Evolutionary conservation across 306 rosid species (phyloP).

Genomic region (Clitoria ternatea): DNA sequence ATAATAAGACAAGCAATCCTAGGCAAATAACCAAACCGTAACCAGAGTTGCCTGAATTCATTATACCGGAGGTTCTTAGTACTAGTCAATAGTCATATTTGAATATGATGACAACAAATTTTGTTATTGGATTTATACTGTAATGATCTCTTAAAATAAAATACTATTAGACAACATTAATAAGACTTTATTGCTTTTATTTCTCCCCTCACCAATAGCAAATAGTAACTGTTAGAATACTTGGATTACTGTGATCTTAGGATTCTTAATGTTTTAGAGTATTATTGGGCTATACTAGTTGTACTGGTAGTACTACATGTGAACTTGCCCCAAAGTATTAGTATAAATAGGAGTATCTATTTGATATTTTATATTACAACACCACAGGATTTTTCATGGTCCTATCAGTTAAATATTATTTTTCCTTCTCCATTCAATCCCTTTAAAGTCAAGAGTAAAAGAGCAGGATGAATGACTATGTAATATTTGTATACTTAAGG

Average conservation of each 20-base stretch:
- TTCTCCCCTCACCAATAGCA: slow-evolving; percentile 8
- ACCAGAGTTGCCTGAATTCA: not conserved
- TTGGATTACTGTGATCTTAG: not conserved
- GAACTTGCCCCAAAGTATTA: not conserved
- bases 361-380: not conserved
- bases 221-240: not conserved
- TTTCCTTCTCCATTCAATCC: not conserved
- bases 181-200: not conserved
- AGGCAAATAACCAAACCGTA: not conserved
- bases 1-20: slow-evolving; percentile 45
- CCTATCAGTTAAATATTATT: not conserved
- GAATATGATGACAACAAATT: not conserved
- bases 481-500: not conserved
- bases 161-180: too few species aligned
- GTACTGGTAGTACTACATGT: not conserved
- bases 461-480: not conserved
- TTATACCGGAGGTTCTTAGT: not conserved
- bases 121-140: not conserved
- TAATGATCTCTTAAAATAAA: not conserved
- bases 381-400: not conserved
- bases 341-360: not conserved
- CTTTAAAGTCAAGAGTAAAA: not conserved
- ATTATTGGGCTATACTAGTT: not conserved
- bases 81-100: not conserved
- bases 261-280: not conserved